A percentile compares a stretch with the other conserved stretches of the same genome.
phyloP scores from a whole-genome alignment of 148 eudicot species.

The Diospyros kaki region DNA sequence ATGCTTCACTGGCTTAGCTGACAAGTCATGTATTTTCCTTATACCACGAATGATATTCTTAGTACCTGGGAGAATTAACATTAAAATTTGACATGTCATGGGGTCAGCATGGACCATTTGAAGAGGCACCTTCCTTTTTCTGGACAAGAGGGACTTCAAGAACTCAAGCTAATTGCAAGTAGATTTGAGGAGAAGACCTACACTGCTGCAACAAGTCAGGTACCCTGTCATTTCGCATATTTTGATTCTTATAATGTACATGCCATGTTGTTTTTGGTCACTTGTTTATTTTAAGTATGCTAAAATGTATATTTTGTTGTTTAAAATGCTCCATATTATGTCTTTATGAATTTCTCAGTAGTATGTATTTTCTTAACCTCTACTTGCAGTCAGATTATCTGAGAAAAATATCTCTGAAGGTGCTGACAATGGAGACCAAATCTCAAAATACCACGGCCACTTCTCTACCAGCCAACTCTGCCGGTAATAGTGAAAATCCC shows the following conservation, averaged over 20 bases:
- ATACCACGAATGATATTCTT: background rate
- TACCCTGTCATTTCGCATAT: constrained; percentile 20
- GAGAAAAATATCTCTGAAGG: constrained; percentile 77
- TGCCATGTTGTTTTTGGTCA: background rate
- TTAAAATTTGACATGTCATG: background rate
- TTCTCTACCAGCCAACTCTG: constrained; percentile 48
- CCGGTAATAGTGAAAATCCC: constrained; percentile 45
- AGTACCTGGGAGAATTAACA: background rate
- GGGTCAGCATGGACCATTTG: constrained; percentile 66
- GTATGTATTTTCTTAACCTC: constrained; percentile 2
- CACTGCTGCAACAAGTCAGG: constrained; percentile 79
- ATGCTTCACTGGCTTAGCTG: background rate
- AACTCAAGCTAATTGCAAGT: constrained; percentile 69
- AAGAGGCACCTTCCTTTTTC: constrained; percentile 73
- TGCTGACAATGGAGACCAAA: constrained; percentile 79
- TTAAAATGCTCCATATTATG: too few species aligned
- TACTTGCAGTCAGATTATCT: constrained; percentile 77
- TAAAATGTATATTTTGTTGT: too few species aligned
- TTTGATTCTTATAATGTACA: background rate
- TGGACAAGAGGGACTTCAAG: constrained; percentile 73
- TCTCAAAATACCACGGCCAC: constrained; percentile 49
- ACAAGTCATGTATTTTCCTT: background rate
- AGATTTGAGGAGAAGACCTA: constrained; percentile 88
- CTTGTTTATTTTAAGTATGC: too few species aligned
- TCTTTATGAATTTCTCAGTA: constrained; percentile 1